Percentiles rank a stretch among this genome's conserved stretches.
These are phyloP conservation scores for Luvunga scandens DNA, from an alignment of 345 rosid genomes.

Conservation along the genomic window DNA sequence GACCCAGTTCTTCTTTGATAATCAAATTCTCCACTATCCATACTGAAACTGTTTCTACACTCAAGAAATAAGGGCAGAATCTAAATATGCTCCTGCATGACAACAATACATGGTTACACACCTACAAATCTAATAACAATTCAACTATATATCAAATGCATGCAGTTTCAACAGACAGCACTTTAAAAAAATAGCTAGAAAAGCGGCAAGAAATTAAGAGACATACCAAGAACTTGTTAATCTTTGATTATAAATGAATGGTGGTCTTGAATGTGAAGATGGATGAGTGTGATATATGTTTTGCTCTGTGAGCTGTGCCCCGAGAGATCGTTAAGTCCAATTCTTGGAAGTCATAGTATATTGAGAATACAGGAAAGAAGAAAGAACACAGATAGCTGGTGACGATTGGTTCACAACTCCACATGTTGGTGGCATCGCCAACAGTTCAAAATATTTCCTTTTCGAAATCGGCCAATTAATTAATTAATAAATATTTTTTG, in stretches of 20 bases:
- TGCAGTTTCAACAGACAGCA: neutral
- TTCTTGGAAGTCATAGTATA: neutral
- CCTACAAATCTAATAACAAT: neutral
- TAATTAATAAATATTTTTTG: neutral
- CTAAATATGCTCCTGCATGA: neutral
- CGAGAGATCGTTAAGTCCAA: constrained; percentile 1
- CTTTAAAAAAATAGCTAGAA: neutral
- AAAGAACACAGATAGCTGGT: neutral
- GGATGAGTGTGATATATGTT: too few species aligned
- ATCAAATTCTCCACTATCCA: constrained; percentile 41
- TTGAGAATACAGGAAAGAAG: neutral
- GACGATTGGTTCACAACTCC: constrained; percentile 21
- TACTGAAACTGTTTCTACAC: constrained; percentile 21
- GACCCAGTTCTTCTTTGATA: constrained; percentile 49
- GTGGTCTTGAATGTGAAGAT: too few species aligned
- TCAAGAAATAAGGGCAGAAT: constrained; percentile 1
- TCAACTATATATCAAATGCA: neutral
- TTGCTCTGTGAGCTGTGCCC: neutral
- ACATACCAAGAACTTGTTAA: constrained; percentile 13
- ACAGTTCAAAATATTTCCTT: constrained; percentile 5
- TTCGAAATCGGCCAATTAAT: neutral
- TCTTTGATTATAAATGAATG: neutral
- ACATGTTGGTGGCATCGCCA: constrained; percentile 29
- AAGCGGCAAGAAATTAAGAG: neutral
- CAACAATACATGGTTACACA: neutral